A percentile compares a stretch with the other conserved stretches of the same genome.
Conservation (phyloP, 441 rosid species). For the Populus tomentosa region DNA sequence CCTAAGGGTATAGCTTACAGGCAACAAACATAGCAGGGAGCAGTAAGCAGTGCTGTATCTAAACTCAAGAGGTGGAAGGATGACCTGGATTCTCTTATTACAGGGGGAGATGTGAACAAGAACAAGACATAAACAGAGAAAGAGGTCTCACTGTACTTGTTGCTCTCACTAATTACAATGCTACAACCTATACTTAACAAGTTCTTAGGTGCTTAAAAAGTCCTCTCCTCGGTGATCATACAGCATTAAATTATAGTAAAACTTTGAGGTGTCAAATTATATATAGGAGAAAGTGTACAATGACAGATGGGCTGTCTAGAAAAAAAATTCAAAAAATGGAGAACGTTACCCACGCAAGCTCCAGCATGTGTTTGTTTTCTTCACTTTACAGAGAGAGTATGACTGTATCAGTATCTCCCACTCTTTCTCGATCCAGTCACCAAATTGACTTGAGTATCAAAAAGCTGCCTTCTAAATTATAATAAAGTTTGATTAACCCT, state of each 20-base stretch:
- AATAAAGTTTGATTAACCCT: background rate
- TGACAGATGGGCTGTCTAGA: background rate
- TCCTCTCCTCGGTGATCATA: background rate
- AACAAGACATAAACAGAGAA: background rate
- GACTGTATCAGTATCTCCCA: background rate
- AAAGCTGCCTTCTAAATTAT: constrained; percentile 10
- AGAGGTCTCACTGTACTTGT: constrained; percentile 5
- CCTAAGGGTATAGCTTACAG: background rate
- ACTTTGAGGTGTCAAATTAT: background rate
- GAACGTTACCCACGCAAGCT: background rate
- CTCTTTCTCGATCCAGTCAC: constrained; percentile 29
- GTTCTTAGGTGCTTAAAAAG: background rate
- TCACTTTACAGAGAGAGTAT: background rate
- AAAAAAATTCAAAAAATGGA: background rate
- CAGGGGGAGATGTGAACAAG: background rate
- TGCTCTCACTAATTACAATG: constrained; percentile 7
- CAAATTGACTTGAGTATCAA: constrained; percentile 31
- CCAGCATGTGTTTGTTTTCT: background rate
- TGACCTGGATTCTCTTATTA: background rate
- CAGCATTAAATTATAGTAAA: background rate
- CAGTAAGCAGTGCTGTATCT: background rate
- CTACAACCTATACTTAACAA: background rate
- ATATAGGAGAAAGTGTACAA: background rate
- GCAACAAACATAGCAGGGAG: background rate
- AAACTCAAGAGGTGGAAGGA: background rate